A percentile compares a stretch with the other conserved stretches of the same genome.
Conservation (phyloP, 805 yeast species). For the Candida jianshihensis region DNA sequence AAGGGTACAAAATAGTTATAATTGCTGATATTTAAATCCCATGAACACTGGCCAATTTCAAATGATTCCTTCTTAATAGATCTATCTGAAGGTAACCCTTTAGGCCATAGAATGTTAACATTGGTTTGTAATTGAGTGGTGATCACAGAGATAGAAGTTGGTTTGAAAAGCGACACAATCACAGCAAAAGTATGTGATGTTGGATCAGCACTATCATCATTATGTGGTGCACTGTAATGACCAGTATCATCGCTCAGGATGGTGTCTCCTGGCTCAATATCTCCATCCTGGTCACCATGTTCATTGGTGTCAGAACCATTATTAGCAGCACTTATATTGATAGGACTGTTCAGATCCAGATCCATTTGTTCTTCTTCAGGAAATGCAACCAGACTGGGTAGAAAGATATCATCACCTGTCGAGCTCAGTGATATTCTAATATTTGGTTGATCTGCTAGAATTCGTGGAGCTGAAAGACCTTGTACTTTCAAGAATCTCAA, state of each 20-base stretch:
- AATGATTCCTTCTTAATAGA: conserved; percentile 38
- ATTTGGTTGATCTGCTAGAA: conserved; percentile 6
- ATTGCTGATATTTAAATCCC: conserved; percentile 37
- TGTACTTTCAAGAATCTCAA: conserved; percentile 14
- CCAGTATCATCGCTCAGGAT: conserved; percentile 28
- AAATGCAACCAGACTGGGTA: conserved; percentile 24
- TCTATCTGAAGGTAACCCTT: conserved; percentile 43
- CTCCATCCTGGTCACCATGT: background rate
- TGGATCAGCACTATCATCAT: conserved; percentile 27
- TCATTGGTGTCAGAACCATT: conserved; percentile 3
- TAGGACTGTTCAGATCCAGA: conserved; percentile 15
- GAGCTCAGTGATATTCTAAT: conserved; percentile 24
- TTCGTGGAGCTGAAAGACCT: conserved; percentile 17
- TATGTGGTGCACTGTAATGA: conserved; percentile 27
- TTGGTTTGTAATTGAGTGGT: conserved; percentile 36
- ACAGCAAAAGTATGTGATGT: conserved; percentile 49
- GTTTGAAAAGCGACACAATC: conserved; percentile 36
- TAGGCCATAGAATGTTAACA: conserved; percentile 45
- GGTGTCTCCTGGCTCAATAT: conserved; percentile 3
- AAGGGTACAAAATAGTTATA: conserved; percentile 36
- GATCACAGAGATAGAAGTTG: conserved; percentile 31
- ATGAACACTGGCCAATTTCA: conserved; percentile 38
- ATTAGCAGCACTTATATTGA: background rate
- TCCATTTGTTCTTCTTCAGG: conserved; percentile 24
- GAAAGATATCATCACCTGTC: conserved; percentile 27